These are phyloP conservation scores for Geranium incanum DNA, from an alignment of 441 rosid genomes.

Conservation along the genomic window DNA sequence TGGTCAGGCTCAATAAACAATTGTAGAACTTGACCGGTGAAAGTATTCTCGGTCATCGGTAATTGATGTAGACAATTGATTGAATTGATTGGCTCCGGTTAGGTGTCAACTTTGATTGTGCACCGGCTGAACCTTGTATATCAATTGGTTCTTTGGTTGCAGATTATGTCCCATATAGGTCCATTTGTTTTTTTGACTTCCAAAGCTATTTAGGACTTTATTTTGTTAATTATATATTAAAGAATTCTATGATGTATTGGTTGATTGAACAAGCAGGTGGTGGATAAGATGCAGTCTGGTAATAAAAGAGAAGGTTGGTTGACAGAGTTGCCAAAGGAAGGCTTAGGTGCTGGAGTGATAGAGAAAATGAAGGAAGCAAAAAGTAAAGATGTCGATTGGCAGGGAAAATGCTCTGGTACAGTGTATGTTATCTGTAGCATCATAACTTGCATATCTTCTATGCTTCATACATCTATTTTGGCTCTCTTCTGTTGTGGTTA, in stretches of 20 bases:
- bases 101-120: not conserved
- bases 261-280: constrained; percentile 48
- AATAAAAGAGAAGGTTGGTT: constrained; percentile 52
- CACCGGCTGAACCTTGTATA: not conserved
- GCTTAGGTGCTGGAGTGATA: constrained; percentile 54
- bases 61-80: not conserved
- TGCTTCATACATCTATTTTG: not conserved
- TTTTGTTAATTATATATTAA: too few relatives aligned
- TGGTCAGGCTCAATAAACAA: not conserved
- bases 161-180: not conserved
- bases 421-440: constrained; percentile 54
- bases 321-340: constrained; percentile 54
- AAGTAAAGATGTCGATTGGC: constrained; percentile 68
- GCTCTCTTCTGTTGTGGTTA: constrained; percentile 19
- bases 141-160: not conserved
- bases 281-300: constrained; percentile 85
- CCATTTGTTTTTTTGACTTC: not conserved
- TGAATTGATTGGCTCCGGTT: not conserved
- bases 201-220: not conserved
- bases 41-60: not conserved
- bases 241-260: not conserved
- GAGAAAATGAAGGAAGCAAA: constrained; percentile 71
- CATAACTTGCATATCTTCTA: constrained; percentile 10
- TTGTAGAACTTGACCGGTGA: not conserved
- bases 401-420: constrained; percentile 98